Conservation (phyloP, 2,329 filamentous ascomycete species). For the Geoglossum cookeanum region DNA sequence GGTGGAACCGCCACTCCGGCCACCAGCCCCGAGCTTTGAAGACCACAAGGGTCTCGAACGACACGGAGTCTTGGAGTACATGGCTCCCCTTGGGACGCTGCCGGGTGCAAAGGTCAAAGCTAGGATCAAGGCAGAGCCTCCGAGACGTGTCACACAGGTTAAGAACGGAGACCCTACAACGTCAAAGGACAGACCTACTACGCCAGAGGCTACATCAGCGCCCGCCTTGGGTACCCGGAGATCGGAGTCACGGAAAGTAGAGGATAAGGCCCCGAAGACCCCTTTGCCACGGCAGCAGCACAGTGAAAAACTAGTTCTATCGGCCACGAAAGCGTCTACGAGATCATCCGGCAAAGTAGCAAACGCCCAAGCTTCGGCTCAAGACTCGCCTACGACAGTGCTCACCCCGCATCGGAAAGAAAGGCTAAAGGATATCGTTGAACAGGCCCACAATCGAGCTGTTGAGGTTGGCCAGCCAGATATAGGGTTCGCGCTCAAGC, state of each 20-base stretch:
- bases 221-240: not conserved
- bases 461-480: constrained; percentile 17
- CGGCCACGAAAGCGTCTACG: not conserved
- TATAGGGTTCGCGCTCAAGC: constrained; percentile 22
- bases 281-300: not conserved
- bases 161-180: constrained; percentile 21
- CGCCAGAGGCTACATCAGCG: not conserved
- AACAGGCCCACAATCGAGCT: constrained; percentile 24
- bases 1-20: constrained; percentile 37
- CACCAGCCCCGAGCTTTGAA: constrained; percentile 49
- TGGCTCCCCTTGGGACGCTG: constrained; percentile 60
- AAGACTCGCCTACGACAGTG: constrained; percentile 5
- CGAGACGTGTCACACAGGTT: constrained; percentile 22
- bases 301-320: not conserved
- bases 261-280: constrained; percentile 1
- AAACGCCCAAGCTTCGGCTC: constrained; percentile 4
- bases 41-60: constrained; percentile 54
- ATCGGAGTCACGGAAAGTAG: not conserved
- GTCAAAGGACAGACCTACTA: constrained; percentile 11
- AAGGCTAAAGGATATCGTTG: constrained; percentile 16
- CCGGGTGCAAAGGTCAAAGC: constrained; percentile 44
- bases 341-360: constrained; percentile 1
- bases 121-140: constrained; percentile 26
- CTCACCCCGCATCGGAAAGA: constrained; percentile 7
- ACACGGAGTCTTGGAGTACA: constrained; percentile 61